Conservation (phyloP, 2,329 filamentous ascomycete species). For the Fusarium brevicatenulatum region DNA sequence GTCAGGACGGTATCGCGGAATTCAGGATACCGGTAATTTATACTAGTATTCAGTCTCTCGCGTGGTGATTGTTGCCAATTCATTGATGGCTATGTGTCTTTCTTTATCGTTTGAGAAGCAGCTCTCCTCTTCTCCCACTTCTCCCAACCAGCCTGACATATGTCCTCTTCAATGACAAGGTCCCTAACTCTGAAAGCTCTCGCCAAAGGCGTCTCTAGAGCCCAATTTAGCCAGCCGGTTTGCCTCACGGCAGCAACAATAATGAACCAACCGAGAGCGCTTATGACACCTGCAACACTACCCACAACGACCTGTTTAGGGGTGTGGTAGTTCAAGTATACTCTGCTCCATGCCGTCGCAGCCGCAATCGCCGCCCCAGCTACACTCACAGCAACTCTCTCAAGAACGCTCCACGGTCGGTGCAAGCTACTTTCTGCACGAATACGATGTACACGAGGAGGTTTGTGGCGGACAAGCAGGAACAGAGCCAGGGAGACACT, state of each 20-base stretch:
- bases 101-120: constrained; percentile 44
- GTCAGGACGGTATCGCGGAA: neutral
- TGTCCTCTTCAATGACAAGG: constrained; percentile 85
- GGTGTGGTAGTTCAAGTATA: constrained; percentile 95
- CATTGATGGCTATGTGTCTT: constrained; percentile 38
- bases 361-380: constrained; percentile 70
- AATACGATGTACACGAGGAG: constrained; percentile 51
- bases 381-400: constrained; percentile 66
- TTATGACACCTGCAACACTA: constrained; percentile 73
- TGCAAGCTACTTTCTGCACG: constrained; percentile 20
- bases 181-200: constrained; percentile 80
- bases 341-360: constrained; percentile 80
- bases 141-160: constrained; percentile 93
- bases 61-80: neutral
- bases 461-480: constrained; percentile 81
- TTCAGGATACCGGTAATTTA: neutral
- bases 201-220: constrained; percentile 71
- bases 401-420: constrained; percentile 66
- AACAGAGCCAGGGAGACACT: constrained; percentile 85
- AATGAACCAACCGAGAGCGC: constrained; percentile 82
- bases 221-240: constrained; percentile 77
- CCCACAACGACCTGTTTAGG: constrained; percentile 87
- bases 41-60: neutral
- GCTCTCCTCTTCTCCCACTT: constrained; percentile 75
- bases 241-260: constrained; percentile 74